Base-by-base conservation (phyloP, 2,329 filamentous ascomycete genomes). In the Arthroderma sp. region DNA sequence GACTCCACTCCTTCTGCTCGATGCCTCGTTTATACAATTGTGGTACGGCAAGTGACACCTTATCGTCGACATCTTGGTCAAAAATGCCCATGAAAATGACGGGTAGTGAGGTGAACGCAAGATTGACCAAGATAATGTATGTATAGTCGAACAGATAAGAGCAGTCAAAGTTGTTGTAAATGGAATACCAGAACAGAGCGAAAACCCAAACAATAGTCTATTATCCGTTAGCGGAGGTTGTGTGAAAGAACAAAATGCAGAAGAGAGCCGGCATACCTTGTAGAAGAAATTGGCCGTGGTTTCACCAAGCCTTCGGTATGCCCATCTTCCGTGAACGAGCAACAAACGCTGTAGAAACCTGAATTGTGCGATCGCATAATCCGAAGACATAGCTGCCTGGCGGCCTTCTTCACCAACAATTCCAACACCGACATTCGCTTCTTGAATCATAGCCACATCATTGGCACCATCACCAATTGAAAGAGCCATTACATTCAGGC, bases 211-310 rank as follows among this genome's bases (percentile, higher is more conserved):
- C 83, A 66, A 98, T 83, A 70, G 96, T 98, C 82, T 81, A 53
- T 15, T 3, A 50, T 5, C 15, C 66, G 60, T 52, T 54, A 46
- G 37, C 31, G 38, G 31, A 29, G 10, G 28, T 39, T 5, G 29
- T 37, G 22, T 9, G 11, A 15, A 38, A 7, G n/a, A 11, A 11
- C 22, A 6, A 6, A 11, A 37, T 39, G 29, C 27, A 38, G 15
- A 8, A 33, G 6, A 43, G 30, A 11, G 38, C 31, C 2, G 34
- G 51, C 68, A 58, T 61, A 78, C 77, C 70, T 98, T 98, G 78
- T 96, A 98, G 72, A 98, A 98, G 74, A 98, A 98, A 64, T 98
- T 98, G 63, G 87, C 86, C 57, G 93, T 95, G 39, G 82, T 85
- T 69, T 98, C 91, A 29, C 83, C 86, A 62, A 98, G 70, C 55